These are phyloP conservation scores for Begonia masoniana DNA, from an alignment of 306 rosid genomes.

Conservation along the genomic window DNA sequence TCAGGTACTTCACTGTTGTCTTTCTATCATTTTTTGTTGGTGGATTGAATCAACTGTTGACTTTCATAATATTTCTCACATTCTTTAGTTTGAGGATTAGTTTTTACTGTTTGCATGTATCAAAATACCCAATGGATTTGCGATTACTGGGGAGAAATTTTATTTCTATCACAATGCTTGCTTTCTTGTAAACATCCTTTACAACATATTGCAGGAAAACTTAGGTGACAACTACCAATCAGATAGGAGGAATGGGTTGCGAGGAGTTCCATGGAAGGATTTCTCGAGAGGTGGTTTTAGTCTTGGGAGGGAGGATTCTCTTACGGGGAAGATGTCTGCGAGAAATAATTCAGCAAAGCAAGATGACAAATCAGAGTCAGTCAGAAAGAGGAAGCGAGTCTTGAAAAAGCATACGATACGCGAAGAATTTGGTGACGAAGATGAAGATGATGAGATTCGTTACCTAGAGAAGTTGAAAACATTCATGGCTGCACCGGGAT, in stretches of 20 bases:
- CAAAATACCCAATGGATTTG: too few species aligned
- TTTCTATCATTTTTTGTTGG: too few species aligned
- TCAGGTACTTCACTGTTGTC: constrained; percentile 29
- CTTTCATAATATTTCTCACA: too few species aligned
- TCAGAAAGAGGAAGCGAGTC: constrained; percentile 71
- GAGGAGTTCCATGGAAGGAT: constrained; percentile 94
- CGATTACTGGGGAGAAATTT: too few species aligned
- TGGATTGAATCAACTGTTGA: too few species aligned
- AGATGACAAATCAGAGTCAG: constrained; percentile 53
- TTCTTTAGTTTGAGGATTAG: too few species aligned
- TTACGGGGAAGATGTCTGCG: constrained; percentile 40
- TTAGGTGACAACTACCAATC: constrained; percentile 40
- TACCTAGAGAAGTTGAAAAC: constrained; percentile 82
- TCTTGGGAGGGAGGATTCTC: constrained; percentile 47
- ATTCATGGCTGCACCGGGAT: constrained; percentile 48
- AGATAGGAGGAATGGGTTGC: constrained; percentile 48
- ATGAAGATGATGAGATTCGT: constrained; percentile 77
- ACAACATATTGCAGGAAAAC: constrained; percentile 31
- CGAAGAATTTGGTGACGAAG: constrained; percentile 55
- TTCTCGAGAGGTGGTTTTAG: constrained; percentile 58
- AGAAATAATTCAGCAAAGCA: constrained; percentile 35
- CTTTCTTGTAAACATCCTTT: too few species aligned
- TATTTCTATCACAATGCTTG: too few species aligned
- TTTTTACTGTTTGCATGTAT: too few species aligned
- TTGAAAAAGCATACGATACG: constrained; percentile 65